Conservation (phyloP, 371 early-diverging fungal genomes). For the Batrachochytrium dendrobatidis region DNA sequence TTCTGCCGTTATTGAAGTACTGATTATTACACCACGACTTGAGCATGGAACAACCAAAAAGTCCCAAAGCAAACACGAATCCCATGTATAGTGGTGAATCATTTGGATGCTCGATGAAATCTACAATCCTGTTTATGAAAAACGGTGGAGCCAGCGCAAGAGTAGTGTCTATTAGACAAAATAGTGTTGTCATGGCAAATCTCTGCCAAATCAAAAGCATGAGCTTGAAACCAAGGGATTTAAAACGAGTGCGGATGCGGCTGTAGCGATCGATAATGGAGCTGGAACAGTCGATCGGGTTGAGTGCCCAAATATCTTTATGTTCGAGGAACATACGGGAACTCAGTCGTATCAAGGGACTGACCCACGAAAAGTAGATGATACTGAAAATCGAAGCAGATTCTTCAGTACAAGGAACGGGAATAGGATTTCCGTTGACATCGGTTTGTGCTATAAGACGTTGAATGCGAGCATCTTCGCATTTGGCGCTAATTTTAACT, state of each 20-base stretch:
- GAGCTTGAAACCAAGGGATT: constrained; percentile 5
- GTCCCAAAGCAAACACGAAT: background rate
- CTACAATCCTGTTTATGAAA: background rate
- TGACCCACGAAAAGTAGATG: constrained; percentile 67
- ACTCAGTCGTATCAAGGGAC: constrained; percentile 57
- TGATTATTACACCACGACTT: background rate
- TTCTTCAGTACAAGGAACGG: background rate
- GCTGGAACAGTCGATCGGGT: constrained; percentile 34
- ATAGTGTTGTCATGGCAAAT: background rate
- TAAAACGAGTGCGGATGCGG: background rate
- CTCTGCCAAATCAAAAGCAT: background rate
- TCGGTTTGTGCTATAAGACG: no score
- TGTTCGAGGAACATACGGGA: constrained; percentile 50
- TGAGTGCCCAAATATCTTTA: constrained; percentile 65
- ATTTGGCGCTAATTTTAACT: no score
- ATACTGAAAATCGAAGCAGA: background rate
- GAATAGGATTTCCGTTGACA: no score
- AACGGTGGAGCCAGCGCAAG: background rate
- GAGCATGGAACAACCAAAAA: background rate
- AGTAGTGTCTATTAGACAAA: background rate
- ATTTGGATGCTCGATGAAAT: background rate
- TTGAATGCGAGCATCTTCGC: no score
- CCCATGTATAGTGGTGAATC: background rate
- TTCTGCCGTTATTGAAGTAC: background rate
- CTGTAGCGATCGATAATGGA: constrained; percentile 11